A percentile compares a stretch with the other conserved stretches of the same genome.
These are phyloP conservation scores for Carallia pectinifolia DNA, from an alignment of 345 rosid species.

Conservation along the genomic window DNA sequence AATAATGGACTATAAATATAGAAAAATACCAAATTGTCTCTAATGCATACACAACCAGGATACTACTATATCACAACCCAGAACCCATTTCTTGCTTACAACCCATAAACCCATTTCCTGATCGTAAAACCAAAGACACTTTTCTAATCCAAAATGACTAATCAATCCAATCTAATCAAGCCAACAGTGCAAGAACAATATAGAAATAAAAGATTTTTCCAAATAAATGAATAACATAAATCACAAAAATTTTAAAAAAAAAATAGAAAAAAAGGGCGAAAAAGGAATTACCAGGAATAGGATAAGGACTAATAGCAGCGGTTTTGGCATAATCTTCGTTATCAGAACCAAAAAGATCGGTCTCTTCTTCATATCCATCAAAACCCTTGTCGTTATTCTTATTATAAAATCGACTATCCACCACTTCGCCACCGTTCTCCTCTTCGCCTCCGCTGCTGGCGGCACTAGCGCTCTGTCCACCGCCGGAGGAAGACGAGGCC, in stretches of 20 bases:
- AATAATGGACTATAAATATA: no score
- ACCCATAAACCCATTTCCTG: no score
- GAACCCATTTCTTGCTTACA: no score
- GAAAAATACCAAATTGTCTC: no score
- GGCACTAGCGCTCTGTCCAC: conserved; percentile 26
- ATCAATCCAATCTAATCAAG: no score
- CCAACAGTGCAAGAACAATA: neutral
- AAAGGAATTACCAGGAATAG: conserved; percentile 63
- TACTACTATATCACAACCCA: no score
- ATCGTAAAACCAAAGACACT: no score
- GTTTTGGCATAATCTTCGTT: conserved; percentile 87
- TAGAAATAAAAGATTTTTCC: neutral
- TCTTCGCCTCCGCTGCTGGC: conserved; percentile 41
- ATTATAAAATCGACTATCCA: conserved; percentile 18
- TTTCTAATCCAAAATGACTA: no score
- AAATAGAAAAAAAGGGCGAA: neutral
- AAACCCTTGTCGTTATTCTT: conserved; percentile 12
- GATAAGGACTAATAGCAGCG: conserved; percentile 50
- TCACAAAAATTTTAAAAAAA: neutral
- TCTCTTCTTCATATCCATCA: conserved; percentile 29
- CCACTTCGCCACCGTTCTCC: conserved; percentile 48
- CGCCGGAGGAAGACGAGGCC: conserved; percentile 28
- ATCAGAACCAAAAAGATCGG: conserved; percentile 87
- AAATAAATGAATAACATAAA: no score
- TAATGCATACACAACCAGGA: no score